Evolutionary conservation across 495 filamentous ascomycete species (phyloP).

Genomic region (Evansstolkia leycettana): DNA sequence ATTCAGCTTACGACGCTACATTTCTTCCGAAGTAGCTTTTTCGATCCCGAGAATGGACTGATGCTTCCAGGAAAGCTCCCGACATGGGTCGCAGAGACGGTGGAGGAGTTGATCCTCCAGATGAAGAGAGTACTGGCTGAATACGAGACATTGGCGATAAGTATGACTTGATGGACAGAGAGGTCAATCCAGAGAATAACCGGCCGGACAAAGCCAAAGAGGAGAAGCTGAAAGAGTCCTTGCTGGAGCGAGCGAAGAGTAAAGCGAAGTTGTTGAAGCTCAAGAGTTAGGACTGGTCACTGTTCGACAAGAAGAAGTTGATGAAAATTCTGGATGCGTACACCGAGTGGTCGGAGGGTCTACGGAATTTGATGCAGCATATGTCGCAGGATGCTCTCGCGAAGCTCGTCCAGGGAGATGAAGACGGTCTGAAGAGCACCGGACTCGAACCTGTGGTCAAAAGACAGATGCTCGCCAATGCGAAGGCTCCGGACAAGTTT

Average conservation of each 20-base stretch:
- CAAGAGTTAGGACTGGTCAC: constrained; percentile 13
- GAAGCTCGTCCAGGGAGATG: neutral
- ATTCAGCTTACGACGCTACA: constrained; percentile 8
- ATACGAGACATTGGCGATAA: constrained; percentile 1
- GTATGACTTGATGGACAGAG: constrained; percentile 6
- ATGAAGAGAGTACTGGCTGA: constrained; percentile 8
- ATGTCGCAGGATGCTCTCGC: constrained; percentile 9
- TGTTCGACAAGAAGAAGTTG: constrained; percentile 15
- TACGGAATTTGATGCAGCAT: constrained; percentile 12
- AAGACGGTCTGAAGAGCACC: constrained; percentile 6
- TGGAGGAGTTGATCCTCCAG: constrained; percentile 6
- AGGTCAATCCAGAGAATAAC: neutral
- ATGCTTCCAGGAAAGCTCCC: constrained; percentile 9
- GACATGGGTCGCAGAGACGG: constrained; percentile 6
- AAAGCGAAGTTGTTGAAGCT: constrained; percentile 9
- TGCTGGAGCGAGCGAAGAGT: constrained; percentile 8
- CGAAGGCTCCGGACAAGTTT: constrained; percentile 9
- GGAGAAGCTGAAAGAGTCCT: constrained; percentile 4
- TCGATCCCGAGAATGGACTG: constrained; percentile 7
- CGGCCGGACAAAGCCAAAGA: constrained; percentile 3
- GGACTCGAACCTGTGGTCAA: constrained; percentile 10
- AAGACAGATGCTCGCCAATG: constrained; percentile 4
- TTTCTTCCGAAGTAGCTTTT: constrained; percentile 8
- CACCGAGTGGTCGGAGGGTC: constrained; percentile 7
- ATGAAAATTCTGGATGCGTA: constrained; percentile 8